Base-by-base conservation (phyloP, 345 rosid species). In the Citrus hindsii region DNA sequence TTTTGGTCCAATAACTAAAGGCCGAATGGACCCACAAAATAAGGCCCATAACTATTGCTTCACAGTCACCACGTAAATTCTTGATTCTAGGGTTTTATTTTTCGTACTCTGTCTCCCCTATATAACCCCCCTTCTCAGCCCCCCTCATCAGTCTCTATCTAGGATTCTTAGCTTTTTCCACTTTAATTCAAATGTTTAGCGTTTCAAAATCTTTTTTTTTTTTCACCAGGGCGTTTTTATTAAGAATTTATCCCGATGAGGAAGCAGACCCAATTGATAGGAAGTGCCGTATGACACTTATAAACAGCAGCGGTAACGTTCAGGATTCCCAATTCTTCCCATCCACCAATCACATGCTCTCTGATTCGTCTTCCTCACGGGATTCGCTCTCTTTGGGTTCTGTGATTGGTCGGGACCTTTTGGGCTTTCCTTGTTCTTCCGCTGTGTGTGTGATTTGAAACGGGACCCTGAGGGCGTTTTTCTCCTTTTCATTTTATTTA, bases 231-330 rank as follows among this genome's bases (percentile, higher is more conserved):
- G 22, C 18, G 13, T n/a, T 2, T 6, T 3, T 7, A 7, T 71
- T 71, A 13, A 1, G 30, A 18, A 22, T 33, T 42, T 16, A 4
- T 24, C 83, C 86, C 88, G 6, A 77, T 88, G 91, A 88, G 81
- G 89, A 88, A 85, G 87, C 69, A 53, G 9, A 78, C 91, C 91
- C 89, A 71, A 38, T 68, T 77, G 88, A 88, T 88, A 89, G 90
- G 90, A 87, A 89, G 92, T 87, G 92, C 89, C 89, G 92, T 89
- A 84, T 89, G 92, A 89, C 92, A 84, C 90, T 84, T 77, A 13
- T 74, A 82, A 73, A 35, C 77, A 59, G 75, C 85, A 77, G 82
- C 64, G 78, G 80, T 70, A 40, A 19, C 38, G 0, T 53, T 58
- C 37, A 53, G 78, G 30, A 16, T 69, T 24, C 13, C 63, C 55